Conservation (phyloP, 495 filamentous ascomycete species). For the Saxophila tyrrhenica region DNA sequence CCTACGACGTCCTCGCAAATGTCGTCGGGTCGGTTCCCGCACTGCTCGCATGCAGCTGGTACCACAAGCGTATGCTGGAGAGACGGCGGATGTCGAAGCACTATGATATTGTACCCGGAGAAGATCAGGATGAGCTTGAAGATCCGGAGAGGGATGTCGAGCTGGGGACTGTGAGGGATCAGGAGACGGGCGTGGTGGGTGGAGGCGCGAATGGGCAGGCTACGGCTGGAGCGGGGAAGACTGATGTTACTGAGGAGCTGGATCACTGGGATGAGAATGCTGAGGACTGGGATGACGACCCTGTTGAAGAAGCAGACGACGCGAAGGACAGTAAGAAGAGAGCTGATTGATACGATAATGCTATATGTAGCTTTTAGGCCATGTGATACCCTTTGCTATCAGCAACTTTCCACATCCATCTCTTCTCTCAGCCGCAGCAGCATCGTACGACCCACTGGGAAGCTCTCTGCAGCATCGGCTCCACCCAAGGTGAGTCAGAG, state of each 20-base stretch:
- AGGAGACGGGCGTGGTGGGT: slow-evolving; percentile 17
- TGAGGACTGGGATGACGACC: slow-evolving; percentile 15
- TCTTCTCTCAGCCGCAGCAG: no score
- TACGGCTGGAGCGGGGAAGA: slow-evolving; percentile 24
- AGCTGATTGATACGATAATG: background rate
- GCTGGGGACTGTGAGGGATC: slow-evolving; percentile 27
- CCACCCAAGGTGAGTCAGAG: no score
- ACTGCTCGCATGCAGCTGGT: slow-evolving; percentile 69
- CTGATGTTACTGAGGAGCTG: slow-evolving; percentile 16
- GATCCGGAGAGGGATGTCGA: slow-evolving; percentile 33
- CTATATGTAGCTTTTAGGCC: background rate
- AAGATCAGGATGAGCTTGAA: slow-evolving; percentile 38
- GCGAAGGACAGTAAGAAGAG: background rate
- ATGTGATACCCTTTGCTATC: no score
- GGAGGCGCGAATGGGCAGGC: slow-evolving; percentile 22
- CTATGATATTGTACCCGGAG: slow-evolving; percentile 51
- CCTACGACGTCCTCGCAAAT: slow-evolving; percentile 79
- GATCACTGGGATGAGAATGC: slow-evolving; percentile 27
- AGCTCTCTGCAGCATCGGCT: no score
- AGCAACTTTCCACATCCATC: background rate
- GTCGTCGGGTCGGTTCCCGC: slow-evolving; percentile 63
- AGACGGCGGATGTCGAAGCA: slow-evolving; percentile 63
- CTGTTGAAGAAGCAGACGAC: background rate
- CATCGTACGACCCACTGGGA: no score
- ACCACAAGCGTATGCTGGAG: slow-evolving; percentile 92